phyloP scores from a whole-genome alignment of 106 monocot species.

The Dendrobium nobile region DNA sequence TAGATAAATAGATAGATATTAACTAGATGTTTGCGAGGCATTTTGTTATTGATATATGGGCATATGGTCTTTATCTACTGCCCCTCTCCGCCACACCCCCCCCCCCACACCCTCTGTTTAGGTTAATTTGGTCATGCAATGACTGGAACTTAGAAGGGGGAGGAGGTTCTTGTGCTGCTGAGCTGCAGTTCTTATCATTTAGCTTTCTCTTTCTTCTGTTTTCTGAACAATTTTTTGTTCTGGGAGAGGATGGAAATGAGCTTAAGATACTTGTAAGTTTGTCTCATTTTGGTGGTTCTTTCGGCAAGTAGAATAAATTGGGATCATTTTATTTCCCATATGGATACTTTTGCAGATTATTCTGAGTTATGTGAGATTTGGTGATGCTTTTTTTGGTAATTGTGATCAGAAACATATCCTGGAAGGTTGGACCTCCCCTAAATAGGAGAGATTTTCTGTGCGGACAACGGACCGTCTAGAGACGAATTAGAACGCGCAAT shows the following conservation, averaged over 20 bases:
- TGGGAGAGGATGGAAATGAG: constrained; percentile 1
- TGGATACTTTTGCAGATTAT: not conserved
- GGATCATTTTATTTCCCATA: not conserved
- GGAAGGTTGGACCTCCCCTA: no score
- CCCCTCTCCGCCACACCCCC: no score
- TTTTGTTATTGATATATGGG: not conserved
- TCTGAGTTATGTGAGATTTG: not conserved
- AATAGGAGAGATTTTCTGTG: no score
- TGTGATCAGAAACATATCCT: no score
- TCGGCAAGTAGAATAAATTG: not conserved
- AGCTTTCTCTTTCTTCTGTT: not conserved
- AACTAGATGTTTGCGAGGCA: not conserved
- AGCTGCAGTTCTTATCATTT: not conserved
- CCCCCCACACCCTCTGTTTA: not conserved
- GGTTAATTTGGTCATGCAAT: not conserved
- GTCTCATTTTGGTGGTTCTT: no score
- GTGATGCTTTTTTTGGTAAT: no score
- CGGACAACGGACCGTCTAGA: no score
- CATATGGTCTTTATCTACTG: not conserved
- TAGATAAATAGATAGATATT: no score
- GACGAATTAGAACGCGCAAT: no score
- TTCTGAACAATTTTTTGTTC: not conserved
- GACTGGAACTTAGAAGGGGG: not conserved
- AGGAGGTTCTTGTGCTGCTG: constrained; percentile 12
- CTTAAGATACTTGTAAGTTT: not conserved